Base-by-base conservation (phyloP, 495 filamentous ascomycete genomes). In the Podospora appendiculata region DNA sequence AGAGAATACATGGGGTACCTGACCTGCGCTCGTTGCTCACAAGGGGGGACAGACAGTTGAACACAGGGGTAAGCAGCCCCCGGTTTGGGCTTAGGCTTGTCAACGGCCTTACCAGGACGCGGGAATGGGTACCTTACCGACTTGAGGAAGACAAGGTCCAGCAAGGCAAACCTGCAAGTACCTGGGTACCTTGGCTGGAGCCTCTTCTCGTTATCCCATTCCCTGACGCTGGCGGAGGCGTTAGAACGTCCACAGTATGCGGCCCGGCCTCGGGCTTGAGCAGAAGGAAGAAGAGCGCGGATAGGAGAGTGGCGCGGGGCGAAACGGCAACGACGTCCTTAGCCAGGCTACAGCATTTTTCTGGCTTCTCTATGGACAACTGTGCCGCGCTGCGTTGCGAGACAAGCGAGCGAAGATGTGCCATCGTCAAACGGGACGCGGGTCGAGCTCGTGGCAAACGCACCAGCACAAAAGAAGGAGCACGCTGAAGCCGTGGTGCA, bases 281-380 rank as follows among this genome's bases (percentile, higher is more conserved):
- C 5, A 25, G 45, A 35, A 49, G 41, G 38, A 56, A 48, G 38
- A 51, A 41, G 49, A 46, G 48, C 49, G 48, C 47, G 44, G 58
- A 43, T 50, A 48, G 42, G 18, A 51, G 49, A 50, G 58, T 53
- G 55, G 58, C 55, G 55, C 55, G 55, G 55, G 5, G 25, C 50
- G 41, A 58, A 55, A 56, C 53, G 50, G 50, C 50, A 45, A 43
- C 35, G 48, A 42, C 40, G 41, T 50, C 38, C 53, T 47, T 56
- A 65, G 25, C 25, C 25, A 25, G 62, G 62, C 62, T 60, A 47
- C 62, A 65, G 54, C 59, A 59, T 62, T 64, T 60, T 47, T 56
- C 45, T 34, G 13, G 17, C 47, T 56, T 50, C 50, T 48, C 40
- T 53, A 46, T 55, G 58, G 50, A 39, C 36, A 56, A 54, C 62